Evolutionary conservation across 345 rosid genomes (phyloP), one percentile per base, ranked within the genome.

Genomic region (Crucihimalaya himalaica): DNA sequence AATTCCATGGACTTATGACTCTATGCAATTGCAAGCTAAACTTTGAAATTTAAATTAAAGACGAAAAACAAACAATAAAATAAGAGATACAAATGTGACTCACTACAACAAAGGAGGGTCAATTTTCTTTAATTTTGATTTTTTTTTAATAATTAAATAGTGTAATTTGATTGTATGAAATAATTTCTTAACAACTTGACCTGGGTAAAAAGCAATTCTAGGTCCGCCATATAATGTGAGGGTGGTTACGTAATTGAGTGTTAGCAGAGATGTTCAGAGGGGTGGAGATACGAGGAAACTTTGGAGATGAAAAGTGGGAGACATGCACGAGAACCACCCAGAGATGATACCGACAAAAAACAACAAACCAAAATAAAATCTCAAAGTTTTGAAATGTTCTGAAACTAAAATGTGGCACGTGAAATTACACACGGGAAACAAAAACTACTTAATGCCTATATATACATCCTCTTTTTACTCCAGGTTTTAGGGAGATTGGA

Each of bases 311-410:
- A 76, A 70, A 70, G 75, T 76, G 75, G 80, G 80, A 76, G 66
- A 35, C 80, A 76, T 76, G 80, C 80, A 76, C 75, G 80, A 76
- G 80, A 76, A 76, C 75, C 71, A 76, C 80, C 52, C 75, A 63
- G 28, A 70, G 66, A 19, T 56, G 71, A 70, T 70, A 63, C 75
- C 71, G 75, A 70, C 80, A 68, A 55, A 70, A 18, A 45, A 23
- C 12, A 45, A 21, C 11, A 21, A 60, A 21, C 8, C 25, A 32
- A 16, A 59, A 43, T 2, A 5, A 48, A 61, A 43, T 71, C 48
- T 66, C 4, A 13, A 16, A 27, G 28, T 58, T 52, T 35, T 35
- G 0, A 68, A 59, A 60, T 2, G 13, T 25, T 56, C 16, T 25
- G 59, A 46, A 46, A 46, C 32, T 42, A 42, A 42, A 27, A 21